These are phyloP conservation scores for Parathielavia hyrcaniae DNA, from an alignment of 495 filamentous ascomycete genomes.

Conservation along the genomic window DNA sequence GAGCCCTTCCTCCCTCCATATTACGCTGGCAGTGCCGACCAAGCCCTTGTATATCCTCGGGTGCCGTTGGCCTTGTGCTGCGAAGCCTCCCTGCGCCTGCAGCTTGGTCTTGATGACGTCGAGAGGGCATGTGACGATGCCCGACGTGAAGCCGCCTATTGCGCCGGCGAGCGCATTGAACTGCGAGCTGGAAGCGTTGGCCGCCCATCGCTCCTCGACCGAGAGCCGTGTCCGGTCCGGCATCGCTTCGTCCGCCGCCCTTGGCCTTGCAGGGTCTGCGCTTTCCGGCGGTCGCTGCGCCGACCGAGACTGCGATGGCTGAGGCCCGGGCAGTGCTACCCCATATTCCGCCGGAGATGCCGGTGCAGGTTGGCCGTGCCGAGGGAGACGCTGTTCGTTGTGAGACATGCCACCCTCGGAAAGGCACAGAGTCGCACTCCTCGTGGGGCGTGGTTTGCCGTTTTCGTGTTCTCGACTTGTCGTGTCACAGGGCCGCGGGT, in stretches of 20 bases:
- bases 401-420: constrained; percentile 43
- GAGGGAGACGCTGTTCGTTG: constrained; percentile 35
- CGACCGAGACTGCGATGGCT: constrained; percentile 17
- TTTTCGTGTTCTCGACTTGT: background rate
- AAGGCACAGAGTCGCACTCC: constrained; percentile 13
- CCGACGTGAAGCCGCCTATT: constrained; percentile 80
- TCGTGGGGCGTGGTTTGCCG: background rate
- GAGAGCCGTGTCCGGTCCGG: constrained; percentile 41
- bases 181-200: constrained; percentile 42
- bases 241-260: constrained; percentile 24
- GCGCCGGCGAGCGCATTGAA: constrained; percentile 72
- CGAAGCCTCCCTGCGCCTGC: constrained; percentile 87
- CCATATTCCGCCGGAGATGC: constrained; percentile 40
- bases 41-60: constrained; percentile 72
- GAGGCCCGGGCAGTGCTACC: constrained; percentile 20
- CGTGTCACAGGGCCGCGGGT: constrained; percentile 15
- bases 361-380: constrained; percentile 32
- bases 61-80: constrained; percentile 38
- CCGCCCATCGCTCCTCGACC: constrained; percentile 52
- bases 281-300: constrained; percentile 6
- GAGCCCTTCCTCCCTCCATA: constrained; percentile 82
- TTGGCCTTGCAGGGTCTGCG: background rate
- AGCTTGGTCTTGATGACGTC: constrained; percentile 99
- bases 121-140: constrained; percentile 90
- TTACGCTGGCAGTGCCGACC: constrained; percentile 73